Conservation (phyloP, 306 rosid genomes). For the Quercus engelmannii region DNA sequence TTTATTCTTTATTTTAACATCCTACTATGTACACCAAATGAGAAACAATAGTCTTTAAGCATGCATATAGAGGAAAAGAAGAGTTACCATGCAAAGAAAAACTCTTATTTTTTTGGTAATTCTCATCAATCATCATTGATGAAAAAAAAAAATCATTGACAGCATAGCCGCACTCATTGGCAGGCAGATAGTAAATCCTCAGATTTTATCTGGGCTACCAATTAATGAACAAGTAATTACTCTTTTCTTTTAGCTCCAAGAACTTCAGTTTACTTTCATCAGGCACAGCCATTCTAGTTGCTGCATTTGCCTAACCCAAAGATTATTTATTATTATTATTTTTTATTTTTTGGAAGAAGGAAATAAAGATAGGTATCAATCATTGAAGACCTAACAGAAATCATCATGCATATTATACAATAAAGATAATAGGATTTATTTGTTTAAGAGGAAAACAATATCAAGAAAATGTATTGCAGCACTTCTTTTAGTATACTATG, state of each 20-base stretch:
- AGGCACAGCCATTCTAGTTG: constrained; percentile 56
- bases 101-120: constrained; percentile 71
- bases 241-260: constrained; percentile 54
- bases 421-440: neutral
- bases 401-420: neutral
- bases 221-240: constrained; percentile 57
- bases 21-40: neutral
- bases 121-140: constrained; percentile 35
- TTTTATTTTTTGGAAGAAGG: neutral
- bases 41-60: neutral
- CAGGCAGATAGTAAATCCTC: constrained; percentile 52
- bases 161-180: constrained; percentile 63
- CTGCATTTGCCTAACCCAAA: constrained; percentile 41
- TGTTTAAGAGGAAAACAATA: neutral
- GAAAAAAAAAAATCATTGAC: constrained; percentile 54
- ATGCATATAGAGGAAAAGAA: neutral
- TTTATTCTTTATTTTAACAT: neutral
- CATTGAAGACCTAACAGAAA: neutral
- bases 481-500: too few relatives aligned
- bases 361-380: neutral
- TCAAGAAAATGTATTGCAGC: too few relatives aligned
- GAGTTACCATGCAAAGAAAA: constrained; percentile 68
- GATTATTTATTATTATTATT: neutral
- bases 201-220: constrained; percentile 47
- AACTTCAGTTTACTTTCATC: constrained; percentile 64